Base-by-base conservation (phyloP, 2,329 filamentous ascomycete genomes). In the Colletotrichum spaethianum region DNA sequence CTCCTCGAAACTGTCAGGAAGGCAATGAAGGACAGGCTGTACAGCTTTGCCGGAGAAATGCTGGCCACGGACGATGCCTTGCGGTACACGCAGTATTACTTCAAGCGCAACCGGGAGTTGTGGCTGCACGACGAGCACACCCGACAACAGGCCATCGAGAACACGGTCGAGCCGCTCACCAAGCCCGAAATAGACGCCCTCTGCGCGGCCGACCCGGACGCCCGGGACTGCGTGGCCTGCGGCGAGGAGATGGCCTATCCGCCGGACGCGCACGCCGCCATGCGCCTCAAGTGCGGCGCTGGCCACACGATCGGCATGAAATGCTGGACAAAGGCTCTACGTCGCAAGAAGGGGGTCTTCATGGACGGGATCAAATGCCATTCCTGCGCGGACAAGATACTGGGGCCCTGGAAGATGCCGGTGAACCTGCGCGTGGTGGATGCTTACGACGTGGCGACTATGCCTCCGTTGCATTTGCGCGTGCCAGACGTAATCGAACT, bases 281-380 rank as follows among this genome's bases (percentile, higher is more conserved):
- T 70, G 38, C 57, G 52, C 12, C 4, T 72, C 20, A 63, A 40
- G 23, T 70, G 70, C 46, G 23, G 36, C 14, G 16, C 40, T 9
- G 11, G 38, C 20, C 70, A 72, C 31, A 8, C 26, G 2, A 20
- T 64, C 8, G 70, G 70, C 8, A 70, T 28, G 42, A 72, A 60
- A 2, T 72, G 70, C 60, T 72, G 59, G 65, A 64, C 53, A 52
- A 26, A 20, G 9, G 11, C 38, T 12, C 40, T 28, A 16, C 52
- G 70, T 6, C 18, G 14, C 33, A 61, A 59, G 26, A 31, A 31
- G 18, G 12, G 23, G 6, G 12, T 36, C 1, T 18, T 31, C 16
- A 57, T 23, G 48, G 14, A 56, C 18, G 66, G 52, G 20, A 53
- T 70, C 16, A 6, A 23, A 6, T 70, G 67, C 20, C 67, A 59